Conservation (phyloP, 2,329 filamentous ascomycete species). For the Aspergillus sp. region DNA sequence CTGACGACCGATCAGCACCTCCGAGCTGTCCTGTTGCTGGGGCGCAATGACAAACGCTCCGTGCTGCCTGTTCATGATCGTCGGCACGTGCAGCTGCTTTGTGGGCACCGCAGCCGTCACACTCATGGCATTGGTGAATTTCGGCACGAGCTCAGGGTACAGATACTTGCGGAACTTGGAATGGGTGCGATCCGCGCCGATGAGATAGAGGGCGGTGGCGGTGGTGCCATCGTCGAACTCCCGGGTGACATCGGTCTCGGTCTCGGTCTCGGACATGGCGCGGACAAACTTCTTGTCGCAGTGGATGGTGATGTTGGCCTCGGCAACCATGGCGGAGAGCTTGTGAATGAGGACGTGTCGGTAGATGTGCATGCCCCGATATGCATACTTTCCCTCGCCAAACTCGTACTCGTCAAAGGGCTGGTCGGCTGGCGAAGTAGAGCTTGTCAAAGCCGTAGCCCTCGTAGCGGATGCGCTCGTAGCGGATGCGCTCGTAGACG, state of each 20-base stretch:
- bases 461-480: slow-evolving; percentile 38
- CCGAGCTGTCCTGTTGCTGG: slow-evolving; percentile 43
- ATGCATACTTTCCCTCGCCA: slow-evolving; percentile 46
- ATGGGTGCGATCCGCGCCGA: slow-evolving; percentile 57
- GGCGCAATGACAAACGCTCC: slow-evolving; percentile 49
- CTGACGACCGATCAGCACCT: slow-evolving; percentile 45
- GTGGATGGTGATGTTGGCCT: slow-evolving; percentile 34
- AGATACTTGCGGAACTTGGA: slow-evolving; percentile 49
- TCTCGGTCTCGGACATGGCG: slow-evolving; percentile 40
- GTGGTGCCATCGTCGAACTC: slow-evolving; percentile 43
- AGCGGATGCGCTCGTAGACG: too few relatives aligned
- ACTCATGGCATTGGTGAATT: slow-evolving; percentile 45
- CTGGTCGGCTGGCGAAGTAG: slow-evolving; percentile 38
- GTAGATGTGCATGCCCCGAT: slow-evolving; percentile 50
- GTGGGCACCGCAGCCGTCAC: slow-evolving; percentile 34
- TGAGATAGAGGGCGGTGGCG: slow-evolving; percentile 38
- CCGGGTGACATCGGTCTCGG: slow-evolving; percentile 37
- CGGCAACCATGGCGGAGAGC: slow-evolving; percentile 36
- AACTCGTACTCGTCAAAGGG: slow-evolving; percentile 41
- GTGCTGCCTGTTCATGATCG: slow-evolving; percentile 34
- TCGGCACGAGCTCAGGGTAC: slow-evolving; percentile 43
- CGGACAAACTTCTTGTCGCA: slow-evolving; percentile 45
- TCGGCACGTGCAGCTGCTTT: slow-evolving; percentile 32
- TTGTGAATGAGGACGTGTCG: slow-evolving; percentile 46
- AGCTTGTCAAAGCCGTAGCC: slow-evolving; percentile 49